Percentiles rank a stretch among this genome's conserved stretches.
phyloP scores from a whole-genome alignment of 495 filamentous ascomycete species.

The Penicillium desertorum region DNA sequence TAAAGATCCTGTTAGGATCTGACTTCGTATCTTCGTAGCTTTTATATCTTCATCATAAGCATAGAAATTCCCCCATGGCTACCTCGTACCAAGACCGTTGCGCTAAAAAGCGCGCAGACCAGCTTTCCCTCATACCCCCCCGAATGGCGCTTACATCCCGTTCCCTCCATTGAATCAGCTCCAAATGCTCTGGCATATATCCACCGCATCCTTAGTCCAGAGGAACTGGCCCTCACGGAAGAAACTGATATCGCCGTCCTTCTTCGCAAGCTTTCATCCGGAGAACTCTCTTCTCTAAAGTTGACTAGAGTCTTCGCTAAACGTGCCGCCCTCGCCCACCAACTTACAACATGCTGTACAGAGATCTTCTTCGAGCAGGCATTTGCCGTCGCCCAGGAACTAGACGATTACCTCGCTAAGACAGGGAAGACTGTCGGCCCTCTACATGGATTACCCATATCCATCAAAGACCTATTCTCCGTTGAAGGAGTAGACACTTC shows the following conservation, averaged over 20 bases:
- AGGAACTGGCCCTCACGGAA: slow-evolving; percentile 54
- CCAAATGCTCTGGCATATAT: slow-evolving; percentile 26
- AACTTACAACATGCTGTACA: slow-evolving; percentile 59
- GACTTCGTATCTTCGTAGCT: not conserved
- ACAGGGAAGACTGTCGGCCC: slow-evolving; percentile 54
- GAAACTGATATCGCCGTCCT: slow-evolving; percentile 43
- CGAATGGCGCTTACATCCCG: slow-evolving; percentile 32
- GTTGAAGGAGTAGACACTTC: slow-evolving; percentile 57
- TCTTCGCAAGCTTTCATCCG: slow-evolving; percentile 42
- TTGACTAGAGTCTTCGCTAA: slow-evolving; percentile 60
- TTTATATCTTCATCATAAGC: not conserved
- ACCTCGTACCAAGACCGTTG: slow-evolving; percentile 28
- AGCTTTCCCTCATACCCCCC: slow-evolving; percentile 34
- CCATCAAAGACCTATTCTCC: slow-evolving; percentile 64
- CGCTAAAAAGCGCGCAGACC: slow-evolving; percentile 29
- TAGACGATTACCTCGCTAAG: slow-evolving; percentile 43
- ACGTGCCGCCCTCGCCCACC: slow-evolving; percentile 59
- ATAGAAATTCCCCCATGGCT: not conserved
- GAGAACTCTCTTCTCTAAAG: slow-evolving; percentile 42
- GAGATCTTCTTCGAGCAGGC: slow-evolving; percentile 61
- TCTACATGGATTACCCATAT: slow-evolving; percentile 67
- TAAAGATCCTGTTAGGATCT: not conserved
- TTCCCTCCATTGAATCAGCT: slow-evolving; percentile 25
- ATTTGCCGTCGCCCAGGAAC: slow-evolving; percentile 36
- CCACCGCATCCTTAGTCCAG: slow-evolving; percentile 41